Evolutionary conservation across 2,329 filamentous ascomycete genomes (phyloP).

Genomic region (Elsinoe arachidis): DNA sequence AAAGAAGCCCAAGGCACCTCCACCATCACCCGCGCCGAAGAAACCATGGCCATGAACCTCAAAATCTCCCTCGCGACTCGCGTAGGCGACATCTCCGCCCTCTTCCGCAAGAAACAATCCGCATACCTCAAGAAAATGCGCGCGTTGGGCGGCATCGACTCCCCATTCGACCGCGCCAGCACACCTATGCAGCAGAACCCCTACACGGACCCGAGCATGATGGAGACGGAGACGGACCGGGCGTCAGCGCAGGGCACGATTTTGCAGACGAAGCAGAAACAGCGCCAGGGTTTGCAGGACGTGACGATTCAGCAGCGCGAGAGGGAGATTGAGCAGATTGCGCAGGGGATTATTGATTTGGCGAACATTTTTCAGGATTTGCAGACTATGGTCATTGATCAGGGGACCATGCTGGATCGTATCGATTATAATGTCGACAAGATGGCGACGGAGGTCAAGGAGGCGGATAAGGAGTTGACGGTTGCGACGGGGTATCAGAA

Average conservation of each 20-base stretch:
- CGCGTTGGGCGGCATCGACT: conserved; percentile 37
- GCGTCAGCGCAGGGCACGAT: conserved; percentile 85
- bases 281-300: conserved; percentile 61
- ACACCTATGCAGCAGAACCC: conserved; percentile 47
- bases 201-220: conserved; percentile 76
- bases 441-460: conserved; percentile 89
- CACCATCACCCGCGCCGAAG: conserved; percentile 70
- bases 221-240: conserved; percentile 89
- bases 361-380: conserved; percentile 95
- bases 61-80: conserved; percentile 81
- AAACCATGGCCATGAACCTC: conserved; percentile 93
- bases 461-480: conserved; percentile 82
- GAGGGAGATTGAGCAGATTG: conserved; percentile 94
- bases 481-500: conserved; percentile 83
- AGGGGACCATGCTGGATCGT: conserved; percentile 43
- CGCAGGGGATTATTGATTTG: conserved; percentile 93
- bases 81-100: conserved; percentile 84
- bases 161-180: conserved; percentile 31
- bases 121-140: conserved; percentile 67
- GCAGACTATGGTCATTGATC: conserved; percentile 70
- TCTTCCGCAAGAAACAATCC: conserved; percentile 95
- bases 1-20: conserved; percentile 66
- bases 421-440: conserved; percentile 84
- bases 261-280: conserved; percentile 61
- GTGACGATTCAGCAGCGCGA: conserved; percentile 82